These are phyloP conservation scores for Drosera capensis DNA, from an alignment of 148 eudicot species.

Conservation along the genomic window DNA sequence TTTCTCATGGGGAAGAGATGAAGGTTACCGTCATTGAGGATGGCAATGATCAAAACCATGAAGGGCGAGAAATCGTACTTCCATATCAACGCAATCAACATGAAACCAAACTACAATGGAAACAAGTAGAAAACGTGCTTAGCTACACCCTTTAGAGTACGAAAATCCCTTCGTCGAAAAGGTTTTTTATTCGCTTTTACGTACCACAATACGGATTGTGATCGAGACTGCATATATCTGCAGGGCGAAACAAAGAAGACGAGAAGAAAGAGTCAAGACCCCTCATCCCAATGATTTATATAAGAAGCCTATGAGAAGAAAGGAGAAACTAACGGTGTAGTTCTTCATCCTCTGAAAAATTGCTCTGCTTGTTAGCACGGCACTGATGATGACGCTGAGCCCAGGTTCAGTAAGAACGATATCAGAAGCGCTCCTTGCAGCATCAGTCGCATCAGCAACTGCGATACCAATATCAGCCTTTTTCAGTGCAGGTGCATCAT, in stretches of 20 bases:
- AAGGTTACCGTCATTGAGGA: slow-evolving; percentile 94
- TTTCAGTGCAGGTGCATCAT: slow-evolving; percentile 94
- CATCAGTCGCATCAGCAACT: slow-evolving; percentile 94
- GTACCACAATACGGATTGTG: slow-evolving; percentile 98
- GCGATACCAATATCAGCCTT: slow-evolving; percentile 98
- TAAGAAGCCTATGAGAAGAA: too few relatives aligned
- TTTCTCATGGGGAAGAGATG: too few relatives aligned
- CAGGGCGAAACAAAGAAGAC: slow-evolving; percentile 4
- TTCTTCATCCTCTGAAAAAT: slow-evolving; percentile 98
- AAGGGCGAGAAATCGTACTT: slow-evolving; percentile 90
- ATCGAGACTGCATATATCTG: slow-evolving; percentile 99
- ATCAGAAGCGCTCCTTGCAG: slow-evolving; percentile 92
- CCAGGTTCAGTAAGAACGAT: slow-evolving; percentile 96
- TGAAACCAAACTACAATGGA: slow-evolving; percentile 63
- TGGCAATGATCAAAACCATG: slow-evolving; percentile 98
- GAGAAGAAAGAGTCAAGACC: not conserved
- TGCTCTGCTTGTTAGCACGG: slow-evolving; percentile 93
- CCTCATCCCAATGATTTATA: too few relatives aligned
- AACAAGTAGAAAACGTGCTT: not conserved
- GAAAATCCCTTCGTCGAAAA: not conserved
- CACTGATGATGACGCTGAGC: slow-evolving; percentile 91
- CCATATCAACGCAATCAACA: slow-evolving; percentile 94
- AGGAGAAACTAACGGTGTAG: slow-evolving; percentile 49
- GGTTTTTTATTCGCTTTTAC: slow-evolving; percentile 12
- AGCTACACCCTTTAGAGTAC: not conserved